phyloP scores from a whole-genome alignment of 371 early-diverging fungal genomes.

The Mucor ambiguus region DNA sequence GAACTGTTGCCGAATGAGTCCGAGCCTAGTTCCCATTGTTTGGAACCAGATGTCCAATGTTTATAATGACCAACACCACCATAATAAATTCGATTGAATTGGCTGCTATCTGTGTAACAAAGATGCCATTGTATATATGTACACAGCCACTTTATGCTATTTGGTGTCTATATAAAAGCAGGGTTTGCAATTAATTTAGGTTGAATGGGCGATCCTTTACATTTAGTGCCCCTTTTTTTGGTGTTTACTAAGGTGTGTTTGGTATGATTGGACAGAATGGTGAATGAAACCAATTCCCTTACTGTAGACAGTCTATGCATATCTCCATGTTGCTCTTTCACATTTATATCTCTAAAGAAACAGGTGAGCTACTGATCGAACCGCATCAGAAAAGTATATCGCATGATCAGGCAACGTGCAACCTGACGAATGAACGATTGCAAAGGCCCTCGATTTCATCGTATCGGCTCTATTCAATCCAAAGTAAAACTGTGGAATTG shows the following conservation, averaged over 20 bases:
- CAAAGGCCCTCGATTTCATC: not conserved
- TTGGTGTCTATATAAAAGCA: not conserved
- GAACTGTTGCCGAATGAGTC: not conserved
- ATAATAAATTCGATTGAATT: not conserved
- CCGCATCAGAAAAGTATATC: not conserved
- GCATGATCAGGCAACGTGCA: not conserved
- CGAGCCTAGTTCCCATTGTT: not conserved
- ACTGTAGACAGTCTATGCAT: not conserved
- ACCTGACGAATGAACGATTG: not conserved
- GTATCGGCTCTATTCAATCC: not conserved
- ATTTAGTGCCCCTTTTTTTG: not conserved
- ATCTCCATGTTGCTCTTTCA: not conserved
- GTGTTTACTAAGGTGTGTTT: not conserved
- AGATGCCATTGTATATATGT: not conserved
- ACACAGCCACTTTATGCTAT: not conserved
- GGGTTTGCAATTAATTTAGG: not conserved
- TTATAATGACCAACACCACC: not conserved
- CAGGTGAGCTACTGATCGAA: not conserved
- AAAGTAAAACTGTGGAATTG: not conserved
- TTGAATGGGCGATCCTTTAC: not conserved
- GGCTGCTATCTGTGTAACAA: not conserved
- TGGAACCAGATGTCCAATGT: conserved; percentile 3
- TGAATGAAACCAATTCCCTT: not conserved
- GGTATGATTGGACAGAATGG: not conserved
- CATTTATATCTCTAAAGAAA: not conserved